Conservation (phyloP, 2,329 filamentous ascomycete genomes). For the Trichoderma cornu-damae region DNA sequence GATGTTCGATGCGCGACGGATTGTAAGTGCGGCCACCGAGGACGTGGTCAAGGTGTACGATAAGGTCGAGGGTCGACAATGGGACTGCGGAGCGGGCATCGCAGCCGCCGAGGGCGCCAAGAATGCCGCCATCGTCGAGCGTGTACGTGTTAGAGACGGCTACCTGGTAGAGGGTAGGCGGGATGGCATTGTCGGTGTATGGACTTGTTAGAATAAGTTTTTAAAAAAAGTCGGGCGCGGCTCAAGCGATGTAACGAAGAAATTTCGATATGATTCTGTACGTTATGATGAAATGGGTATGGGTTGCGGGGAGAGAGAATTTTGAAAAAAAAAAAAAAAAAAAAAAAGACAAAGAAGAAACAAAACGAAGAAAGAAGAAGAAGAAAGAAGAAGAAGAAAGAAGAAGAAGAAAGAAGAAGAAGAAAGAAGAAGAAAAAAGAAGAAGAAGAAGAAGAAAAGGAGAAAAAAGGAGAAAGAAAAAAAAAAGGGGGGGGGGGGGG, state of each 20-base stretch:
- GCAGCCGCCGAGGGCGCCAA: slow-evolving; percentile 61
- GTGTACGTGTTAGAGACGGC: slow-evolving; percentile 85
- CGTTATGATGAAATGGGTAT: background rate
- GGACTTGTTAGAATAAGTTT: slow-evolving; percentile 62
- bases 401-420: too few relatives aligned
- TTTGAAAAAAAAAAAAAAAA: too few relatives aligned
- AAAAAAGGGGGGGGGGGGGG: too few relatives aligned
- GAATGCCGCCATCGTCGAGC: slow-evolving; percentile 67
- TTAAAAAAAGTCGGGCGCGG: slow-evolving; percentile 2
- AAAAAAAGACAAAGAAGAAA: too few relatives aligned
- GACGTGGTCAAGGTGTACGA: slow-evolving; percentile 97
- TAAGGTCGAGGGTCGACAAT: slow-evolving; percentile 91
- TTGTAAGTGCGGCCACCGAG: slow-evolving; percentile 85
- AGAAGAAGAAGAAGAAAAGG: too few relatives aligned
- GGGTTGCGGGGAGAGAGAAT: background rate
- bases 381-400: too few relatives aligned
- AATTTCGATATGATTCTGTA: slow-evolving; percentile 2
- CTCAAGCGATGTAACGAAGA: slow-evolving; percentile 14
- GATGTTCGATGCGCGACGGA: slow-evolving; percentile 92
- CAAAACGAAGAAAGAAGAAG: too few relatives aligned
- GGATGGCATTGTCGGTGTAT: slow-evolving; percentile 85
- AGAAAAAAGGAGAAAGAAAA: too few relatives aligned
- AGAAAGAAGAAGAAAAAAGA: too few relatives aligned
- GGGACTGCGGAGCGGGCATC: slow-evolving; percentile 88
- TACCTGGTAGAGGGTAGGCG: slow-evolving; percentile 87